These are phyloP conservation scores for Cystobasidium slooffiae DNA, from an alignment of 1,284 basidiomycete species.

Conservation along the genomic window DNA sequence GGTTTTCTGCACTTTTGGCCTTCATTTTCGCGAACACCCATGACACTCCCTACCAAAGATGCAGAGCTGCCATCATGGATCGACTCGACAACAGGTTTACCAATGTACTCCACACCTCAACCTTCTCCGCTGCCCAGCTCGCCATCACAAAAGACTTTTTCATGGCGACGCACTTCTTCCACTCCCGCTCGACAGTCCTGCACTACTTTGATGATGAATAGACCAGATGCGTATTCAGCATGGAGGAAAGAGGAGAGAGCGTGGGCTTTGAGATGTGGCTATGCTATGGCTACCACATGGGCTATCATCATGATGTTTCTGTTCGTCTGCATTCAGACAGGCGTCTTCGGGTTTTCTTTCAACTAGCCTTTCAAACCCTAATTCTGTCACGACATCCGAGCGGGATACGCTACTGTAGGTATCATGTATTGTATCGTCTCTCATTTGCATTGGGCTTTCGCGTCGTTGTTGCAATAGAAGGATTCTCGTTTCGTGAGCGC, in stretches of 20 bases:
- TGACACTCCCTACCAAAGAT: not conserved
- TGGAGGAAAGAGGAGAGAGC: slow-evolving; percentile 35
- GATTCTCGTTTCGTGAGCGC: not conserved
- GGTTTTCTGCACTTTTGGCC: slow-evolving; percentile 38
- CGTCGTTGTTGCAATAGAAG: not conserved
- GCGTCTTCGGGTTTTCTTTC: slow-evolving; percentile 14
- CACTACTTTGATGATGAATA: slow-evolving; percentile 11
- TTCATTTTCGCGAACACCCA: not conserved
- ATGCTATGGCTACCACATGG: slow-evolving; percentile 32
- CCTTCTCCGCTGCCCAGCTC: not conserved
- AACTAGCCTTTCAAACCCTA: not conserved
- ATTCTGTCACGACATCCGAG: no score
- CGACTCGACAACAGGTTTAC: not conserved
- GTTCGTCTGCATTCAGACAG: slow-evolving; percentile 7
- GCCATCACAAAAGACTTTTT: slow-evolving; percentile 3
- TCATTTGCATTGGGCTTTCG: not conserved
- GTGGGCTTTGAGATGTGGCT: slow-evolving; percentile 37
- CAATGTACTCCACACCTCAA: not conserved
- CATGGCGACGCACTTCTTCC: slow-evolving; percentile 1
- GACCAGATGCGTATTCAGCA: slow-evolving; percentile 24
- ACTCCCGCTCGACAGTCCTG: not conserved
- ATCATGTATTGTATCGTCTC: not conserved
- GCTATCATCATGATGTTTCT: slow-evolving; percentile 5
- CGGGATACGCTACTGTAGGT: not conserved
- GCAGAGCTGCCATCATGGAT: slow-evolving; percentile 28